Percentiles rank a stretch among this genome's conserved stretches.
These are phyloP conservation scores for Acacia crassicarpa DNA, from an alignment of 306 rosid species.

Conservation along the genomic window DNA sequence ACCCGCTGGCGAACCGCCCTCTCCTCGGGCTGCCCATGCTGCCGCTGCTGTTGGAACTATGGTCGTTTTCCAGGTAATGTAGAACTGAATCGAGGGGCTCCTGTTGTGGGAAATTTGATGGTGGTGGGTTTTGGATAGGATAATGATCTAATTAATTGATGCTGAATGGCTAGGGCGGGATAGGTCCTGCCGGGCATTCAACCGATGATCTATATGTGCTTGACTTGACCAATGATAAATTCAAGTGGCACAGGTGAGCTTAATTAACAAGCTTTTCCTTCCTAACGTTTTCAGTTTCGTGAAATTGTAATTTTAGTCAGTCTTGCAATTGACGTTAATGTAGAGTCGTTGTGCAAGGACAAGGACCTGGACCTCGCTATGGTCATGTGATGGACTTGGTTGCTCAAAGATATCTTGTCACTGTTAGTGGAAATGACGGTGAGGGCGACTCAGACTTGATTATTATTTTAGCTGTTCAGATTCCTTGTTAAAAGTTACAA, in stretches of 20 bases:
- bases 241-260: conserved; percentile 95
- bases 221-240: conserved; percentile 86
- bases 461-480: not conserved
- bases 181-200: conserved; percentile 99
- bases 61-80: conserved; percentile 97
- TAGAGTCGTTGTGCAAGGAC: conserved; percentile 98
- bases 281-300: conserved; percentile 23
- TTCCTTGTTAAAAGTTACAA: not conserved
- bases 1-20: conserved; percentile 97
- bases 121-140: conserved; percentile 10
- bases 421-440: conserved; percentile 97
- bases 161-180: conserved; percentile 82
- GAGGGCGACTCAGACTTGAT: conserved; percentile 38
- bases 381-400: conserved; percentile 99
- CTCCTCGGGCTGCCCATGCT: conserved; percentile 98
- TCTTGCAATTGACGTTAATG: conserved; percentile 33
- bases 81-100: conserved; percentile 15
- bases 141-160: conserved; percentile 36
- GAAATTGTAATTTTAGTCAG: conserved; percentile 10
- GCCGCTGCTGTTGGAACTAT: conserved; percentile 96
- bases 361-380: conserved; percentile 98
- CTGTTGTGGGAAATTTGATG: not conserved
- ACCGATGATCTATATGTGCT: conserved; percentile 93
- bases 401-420: conserved; percentile 97
- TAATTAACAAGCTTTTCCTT: conserved; percentile 25